These are phyloP conservation scores for carrot (Daucus carota) DNA, from an alignment of 129 eudicot species.

Conservation along the genomic window DNA sequence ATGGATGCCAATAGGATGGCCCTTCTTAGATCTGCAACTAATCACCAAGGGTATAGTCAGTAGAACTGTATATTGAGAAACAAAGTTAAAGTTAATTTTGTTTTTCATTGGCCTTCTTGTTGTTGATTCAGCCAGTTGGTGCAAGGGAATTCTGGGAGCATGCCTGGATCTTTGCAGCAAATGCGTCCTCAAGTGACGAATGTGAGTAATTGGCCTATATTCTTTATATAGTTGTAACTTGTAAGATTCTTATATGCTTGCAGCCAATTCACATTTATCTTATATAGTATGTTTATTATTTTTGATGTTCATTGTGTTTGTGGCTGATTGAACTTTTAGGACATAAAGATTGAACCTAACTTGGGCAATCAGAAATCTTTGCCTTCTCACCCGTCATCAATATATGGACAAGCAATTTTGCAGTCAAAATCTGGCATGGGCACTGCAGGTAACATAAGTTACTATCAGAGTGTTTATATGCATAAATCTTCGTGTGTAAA, in stretches of 20 bases:
- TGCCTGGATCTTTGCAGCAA: constrained; percentile 82
- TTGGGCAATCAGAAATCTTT: constrained; percentile 74
- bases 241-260: constrained; percentile 1
- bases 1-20: constrained; percentile 90
- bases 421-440: constrained; percentile 95
- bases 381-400: constrained; percentile 85
- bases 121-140: constrained; percentile 74
- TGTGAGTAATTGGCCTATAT: constrained; percentile 32
- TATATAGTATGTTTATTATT: not conserved
- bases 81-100: constrained; percentile 10
- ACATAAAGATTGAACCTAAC: constrained; percentile 71
- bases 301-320: not conserved
- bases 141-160: constrained; percentile 73
- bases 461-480: not conserved
- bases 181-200: constrained; percentile 70
- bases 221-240: not conserved
- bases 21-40: constrained; percentile 75
- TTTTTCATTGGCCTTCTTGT: constrained; percentile 17
- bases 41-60: constrained; percentile 74
- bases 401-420: constrained; percentile 92
- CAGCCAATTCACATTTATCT: not conserved
- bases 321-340: constrained; percentile 34
- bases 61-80: constrained; percentile 1
- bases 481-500: not conserved
- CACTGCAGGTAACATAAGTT: constrained; percentile 51